These are phyloP conservation scores for Halophytophthora polymorphica DNA, from an alignment of 352 stramenopile genomes.

Conservation along the genomic window DNA sequence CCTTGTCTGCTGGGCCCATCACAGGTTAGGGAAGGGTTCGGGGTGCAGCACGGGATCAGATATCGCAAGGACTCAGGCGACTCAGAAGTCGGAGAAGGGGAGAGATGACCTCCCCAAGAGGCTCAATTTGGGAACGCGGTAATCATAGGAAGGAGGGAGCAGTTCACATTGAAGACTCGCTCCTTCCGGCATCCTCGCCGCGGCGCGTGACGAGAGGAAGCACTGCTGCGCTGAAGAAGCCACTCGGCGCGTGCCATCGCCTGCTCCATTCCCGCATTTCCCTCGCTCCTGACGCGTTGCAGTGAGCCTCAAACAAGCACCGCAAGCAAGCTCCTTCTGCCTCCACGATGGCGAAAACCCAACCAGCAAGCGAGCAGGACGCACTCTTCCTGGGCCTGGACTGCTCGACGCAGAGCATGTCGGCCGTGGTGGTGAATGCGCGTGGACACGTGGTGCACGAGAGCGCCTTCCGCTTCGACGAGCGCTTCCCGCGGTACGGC, in stretches of 20 bases:
- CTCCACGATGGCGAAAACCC: conserved; percentile 11
- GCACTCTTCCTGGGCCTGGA: conserved; percentile 66
- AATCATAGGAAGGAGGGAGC: too few relatives aligned
- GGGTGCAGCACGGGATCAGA: conserved; percentile 1
- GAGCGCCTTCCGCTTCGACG: conserved; percentile 68
- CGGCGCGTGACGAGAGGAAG: too few relatives aligned
- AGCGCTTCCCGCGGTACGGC: conserved; percentile 55
- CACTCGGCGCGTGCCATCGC: neutral
- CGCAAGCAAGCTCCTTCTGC: neutral
- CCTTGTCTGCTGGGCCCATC: conserved; percentile 4
- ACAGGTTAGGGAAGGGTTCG: conserved; percentile 16
- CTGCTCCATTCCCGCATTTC: conserved; percentile 16
- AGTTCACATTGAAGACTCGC: too few relatives aligned
- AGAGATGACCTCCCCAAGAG: too few relatives aligned
- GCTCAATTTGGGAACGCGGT: too few relatives aligned
- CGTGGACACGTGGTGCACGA: conserved; percentile 42
- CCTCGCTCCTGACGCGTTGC: conserved; percentile 4
- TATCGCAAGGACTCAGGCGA: too few relatives aligned
- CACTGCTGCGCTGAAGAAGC: too few relatives aligned
- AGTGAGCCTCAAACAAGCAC: too few relatives aligned
- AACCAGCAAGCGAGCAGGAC: too few relatives aligned
- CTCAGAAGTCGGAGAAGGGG: too few relatives aligned
- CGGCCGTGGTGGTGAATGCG: conserved; percentile 52
- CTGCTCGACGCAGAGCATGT: conserved; percentile 87
- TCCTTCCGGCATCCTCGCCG: too few relatives aligned